Base-by-base conservation (phyloP, 2,329 filamentous ascomycete genomes). In the Aotearoamyces nothofagi region DNA sequence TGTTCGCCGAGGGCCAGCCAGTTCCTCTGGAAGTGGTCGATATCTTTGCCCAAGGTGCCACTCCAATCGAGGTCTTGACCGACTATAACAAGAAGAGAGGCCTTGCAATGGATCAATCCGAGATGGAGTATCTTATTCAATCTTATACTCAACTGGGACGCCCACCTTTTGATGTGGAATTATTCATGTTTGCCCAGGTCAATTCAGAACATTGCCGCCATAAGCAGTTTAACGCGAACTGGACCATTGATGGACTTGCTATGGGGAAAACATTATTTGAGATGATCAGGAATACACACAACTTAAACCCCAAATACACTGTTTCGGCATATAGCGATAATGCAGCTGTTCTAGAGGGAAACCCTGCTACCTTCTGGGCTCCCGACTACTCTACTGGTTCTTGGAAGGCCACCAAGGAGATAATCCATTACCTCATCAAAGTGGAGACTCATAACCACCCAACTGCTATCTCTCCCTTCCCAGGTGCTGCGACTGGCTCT, bases 181-280 rank as follows among this genome's bases (percentile, higher is more conserved):
- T 96, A 13, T 96, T 96, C 64, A 96, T 96, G 90, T 98, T 96
- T 53, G 87, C 87, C 10, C 90, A 98, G 57, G 87, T 98, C 51
- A 96, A 96, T 61, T 96, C 87, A 3, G 90, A 98, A 63, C 87
- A 96, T 7, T 93, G 50, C 36, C 47, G 55, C 28, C 57, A 63
- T 35, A 92, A 94, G 61, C 80, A 92, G 44, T 98, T 98, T 68
- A 98, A 98, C 54, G 86, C 90, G 15, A 77, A 75, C 34, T 98
- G 90, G 83, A 90, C 77, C 10, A 92, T 98, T 44, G 86, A 98
- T 51, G 86, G 86, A 29, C 63, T 78, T 40, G 59, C 65, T 39
- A 90, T 86, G 65, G 66, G 70, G 25, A 69, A 78, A 49, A 87
- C 78, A 40, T 65, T 98, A 5, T 98, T 98, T 48, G 74, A 74